Percentiles rank a stretch among this genome's conserved stretches.
Conservation (phyloP, 2,329 filamentous ascomycete species). For the Phialophora verrucosa region DNA sequence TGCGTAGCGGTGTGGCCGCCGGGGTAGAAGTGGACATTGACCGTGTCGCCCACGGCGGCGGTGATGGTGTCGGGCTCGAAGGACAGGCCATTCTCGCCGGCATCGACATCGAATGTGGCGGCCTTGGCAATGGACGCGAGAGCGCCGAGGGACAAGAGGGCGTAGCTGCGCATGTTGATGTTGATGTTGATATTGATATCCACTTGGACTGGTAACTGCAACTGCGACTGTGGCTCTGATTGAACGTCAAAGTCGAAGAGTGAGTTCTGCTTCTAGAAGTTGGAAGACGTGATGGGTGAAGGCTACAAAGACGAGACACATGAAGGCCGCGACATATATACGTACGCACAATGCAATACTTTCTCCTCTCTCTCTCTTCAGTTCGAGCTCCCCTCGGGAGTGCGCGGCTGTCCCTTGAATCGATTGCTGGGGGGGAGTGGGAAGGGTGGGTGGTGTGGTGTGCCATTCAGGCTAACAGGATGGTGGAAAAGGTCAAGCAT, state of each 20-base stretch:
- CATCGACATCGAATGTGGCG: constrained; percentile 23
- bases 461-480: not conserved
- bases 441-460: not conserved
- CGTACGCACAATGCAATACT: too few species aligned
- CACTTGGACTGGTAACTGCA: not conserved
- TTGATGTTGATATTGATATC: not conserved
- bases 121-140: constrained; percentile 3
- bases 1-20: constrained; percentile 59
- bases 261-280: not conserved
- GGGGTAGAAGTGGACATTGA: constrained; percentile 61
- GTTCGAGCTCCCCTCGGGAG: not conserved
- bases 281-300: too few species aligned
- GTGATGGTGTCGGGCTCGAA: constrained; percentile 54
- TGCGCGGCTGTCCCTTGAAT: not conserved
- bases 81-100: constrained; percentile 43
- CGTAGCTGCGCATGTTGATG: constrained; percentile 16
- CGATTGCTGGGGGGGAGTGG: not conserved
- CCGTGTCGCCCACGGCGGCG: constrained; percentile 53
- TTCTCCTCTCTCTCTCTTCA: too few species aligned
- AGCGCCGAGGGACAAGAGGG: constrained; percentile 16
- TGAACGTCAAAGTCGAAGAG: not conserved
- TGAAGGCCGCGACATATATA: not conserved
- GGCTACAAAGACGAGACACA: not conserved
- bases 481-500: not conserved
- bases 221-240: not conserved